These are phyloP conservation scores for Austropuccinia psidii DNA, from an alignment of 1,284 basidiomycete genomes.

Conservation along the genomic window DNA sequence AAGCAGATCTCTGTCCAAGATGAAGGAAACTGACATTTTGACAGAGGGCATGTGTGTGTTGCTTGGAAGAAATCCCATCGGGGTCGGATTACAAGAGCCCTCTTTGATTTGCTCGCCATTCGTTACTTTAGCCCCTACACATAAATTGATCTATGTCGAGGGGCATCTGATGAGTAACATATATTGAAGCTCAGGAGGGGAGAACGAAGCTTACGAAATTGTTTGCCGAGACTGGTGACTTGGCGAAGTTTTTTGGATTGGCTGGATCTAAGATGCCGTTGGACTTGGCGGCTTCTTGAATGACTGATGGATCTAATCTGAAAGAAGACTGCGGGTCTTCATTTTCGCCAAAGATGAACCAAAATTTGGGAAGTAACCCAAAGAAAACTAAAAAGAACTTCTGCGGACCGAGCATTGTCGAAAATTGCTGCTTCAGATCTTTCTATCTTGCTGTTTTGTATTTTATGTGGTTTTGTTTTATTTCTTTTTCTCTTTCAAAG, in stretches of 20 bases:
- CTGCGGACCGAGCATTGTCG: too few species aligned
- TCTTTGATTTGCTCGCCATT: not conserved
- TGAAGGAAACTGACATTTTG: not conserved
- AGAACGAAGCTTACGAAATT: slow-evolving; percentile 18
- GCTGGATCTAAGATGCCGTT: slow-evolving; percentile 4
- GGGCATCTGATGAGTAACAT: too few species aligned
- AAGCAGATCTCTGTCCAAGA: not conserved
- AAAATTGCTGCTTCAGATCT: too few species aligned
- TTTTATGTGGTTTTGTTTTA: too few species aligned
- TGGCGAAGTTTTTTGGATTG: slow-evolving; percentile 12
- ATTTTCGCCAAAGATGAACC: too few species aligned
- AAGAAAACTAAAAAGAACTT: too few species aligned
- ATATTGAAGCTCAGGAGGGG: not conserved
- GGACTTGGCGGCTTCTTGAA: slow-evolving; percentile 6
- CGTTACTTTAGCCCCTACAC: not conserved
- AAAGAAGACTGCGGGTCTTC: not conserved
- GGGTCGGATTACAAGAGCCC: not conserved
- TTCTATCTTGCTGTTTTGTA: too few species aligned
- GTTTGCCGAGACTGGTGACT: slow-evolving; percentile 3
- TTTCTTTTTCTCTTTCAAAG: too few species aligned
- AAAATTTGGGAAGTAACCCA: too few species aligned
- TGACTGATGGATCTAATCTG: slow-evolving; percentile 19
- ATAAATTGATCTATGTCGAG: slow-evolving; percentile 5
- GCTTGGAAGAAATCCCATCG: not conserved
- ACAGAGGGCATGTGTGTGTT: not conserved